A percentile compares a stretch with the other conserved stretches of the same genome.
Evolutionary conservation across 352 stramenopile species (phyloP).

Genomic region (Albugo candida): DNA sequence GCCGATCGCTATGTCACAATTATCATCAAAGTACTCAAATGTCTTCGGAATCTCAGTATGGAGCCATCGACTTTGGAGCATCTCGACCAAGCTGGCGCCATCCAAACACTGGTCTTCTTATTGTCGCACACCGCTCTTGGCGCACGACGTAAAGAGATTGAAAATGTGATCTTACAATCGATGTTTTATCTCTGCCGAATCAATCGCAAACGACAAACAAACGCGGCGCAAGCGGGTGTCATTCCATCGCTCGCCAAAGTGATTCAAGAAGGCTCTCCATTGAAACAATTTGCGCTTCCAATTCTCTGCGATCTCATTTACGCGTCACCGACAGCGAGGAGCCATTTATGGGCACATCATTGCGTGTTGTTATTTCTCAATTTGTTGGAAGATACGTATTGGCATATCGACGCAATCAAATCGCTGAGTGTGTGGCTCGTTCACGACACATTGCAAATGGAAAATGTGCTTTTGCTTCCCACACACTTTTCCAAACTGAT

Average conservation of each 20-base stretch:
- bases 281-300: constrained; percentile 85
- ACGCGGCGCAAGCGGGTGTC: constrained; percentile 74
- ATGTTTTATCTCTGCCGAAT: constrained; percentile 90
- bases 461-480: constrained; percentile 48
- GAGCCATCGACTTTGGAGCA: constrained; percentile 79
- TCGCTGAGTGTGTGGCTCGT: constrained; percentile 74
- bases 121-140: constrained; percentile 17
- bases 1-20: constrained; percentile 31
- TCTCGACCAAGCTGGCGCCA: constrained; percentile 73
- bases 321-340: constrained; percentile 60
- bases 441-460: constrained; percentile 69
- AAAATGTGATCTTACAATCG: constrained; percentile 80
- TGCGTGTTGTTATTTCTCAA: constrained; percentile 73
- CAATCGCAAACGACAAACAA: constrained; percentile 77
- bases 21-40: constrained; percentile 71
- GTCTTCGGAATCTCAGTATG: constrained; percentile 80
- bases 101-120: constrained; percentile 62
- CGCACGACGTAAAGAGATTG: constrained; percentile 25
- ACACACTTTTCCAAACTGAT: constrained; percentile 51
- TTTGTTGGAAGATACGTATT: constrained; percentile 77
- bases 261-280: constrained; percentile 51
- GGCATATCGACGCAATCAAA: constrained; percentile 79
- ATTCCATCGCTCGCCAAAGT: constrained; percentile 82
- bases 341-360: constrained; percentile 71
- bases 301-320: constrained; percentile 85